phyloP scores from a whole-genome alignment of 257 asterid species.

The Nicotiana paniculata region DNA sequence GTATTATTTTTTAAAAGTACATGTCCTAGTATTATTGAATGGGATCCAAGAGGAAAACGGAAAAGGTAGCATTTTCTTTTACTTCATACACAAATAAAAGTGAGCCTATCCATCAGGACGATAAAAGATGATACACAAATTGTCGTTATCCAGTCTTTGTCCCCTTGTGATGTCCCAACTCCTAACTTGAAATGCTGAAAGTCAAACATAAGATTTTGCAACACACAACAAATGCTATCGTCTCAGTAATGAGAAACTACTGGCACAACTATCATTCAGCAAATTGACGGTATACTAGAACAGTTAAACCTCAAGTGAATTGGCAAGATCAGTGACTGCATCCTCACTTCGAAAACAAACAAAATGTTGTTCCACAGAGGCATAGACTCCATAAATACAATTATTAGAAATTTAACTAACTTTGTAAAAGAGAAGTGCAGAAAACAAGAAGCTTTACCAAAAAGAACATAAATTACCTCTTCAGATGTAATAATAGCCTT shows the following conservation, averaged over 20 bases:
- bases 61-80: neutral
- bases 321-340: neutral
- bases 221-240: neutral
- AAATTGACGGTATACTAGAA: neutral
- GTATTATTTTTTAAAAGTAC: neutral
- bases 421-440: neutral
- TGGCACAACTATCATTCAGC: neutral
- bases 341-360: neutral
- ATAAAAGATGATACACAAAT: neutral
- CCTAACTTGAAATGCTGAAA: neutral
- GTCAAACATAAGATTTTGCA: neutral
- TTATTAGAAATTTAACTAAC: neutral
- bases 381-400: neutral
- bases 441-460: neutral
- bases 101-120: neutral
- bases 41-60: neutral
- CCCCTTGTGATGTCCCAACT: neutral
- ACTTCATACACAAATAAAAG: neutral
- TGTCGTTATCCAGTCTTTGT: neutral
- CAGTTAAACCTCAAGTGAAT: neutral
- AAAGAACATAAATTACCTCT: conserved; percentile 43
- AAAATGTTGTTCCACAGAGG: neutral
- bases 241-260: neutral
- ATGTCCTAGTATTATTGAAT: neutral
- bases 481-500: conserved; percentile 90